Conservation (phyloP, 2,329 filamentous ascomycete genomes). For the Daldinia sp. region DNA sequence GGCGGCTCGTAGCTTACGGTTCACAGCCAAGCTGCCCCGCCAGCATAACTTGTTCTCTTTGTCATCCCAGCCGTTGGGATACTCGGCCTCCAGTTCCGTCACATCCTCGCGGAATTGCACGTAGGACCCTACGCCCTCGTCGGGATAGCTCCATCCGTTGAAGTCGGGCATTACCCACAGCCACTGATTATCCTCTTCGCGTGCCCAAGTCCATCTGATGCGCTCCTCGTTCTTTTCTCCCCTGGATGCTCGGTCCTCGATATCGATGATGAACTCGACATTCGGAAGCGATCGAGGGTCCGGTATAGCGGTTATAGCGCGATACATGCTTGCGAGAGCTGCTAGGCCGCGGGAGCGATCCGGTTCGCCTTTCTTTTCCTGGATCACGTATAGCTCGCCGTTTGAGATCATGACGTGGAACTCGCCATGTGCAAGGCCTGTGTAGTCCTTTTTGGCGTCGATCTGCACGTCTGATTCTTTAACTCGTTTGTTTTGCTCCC, state of each 20-base stretch:
- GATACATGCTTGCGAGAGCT: slow-evolving; percentile 37
- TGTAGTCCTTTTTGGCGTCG: slow-evolving; percentile 26
- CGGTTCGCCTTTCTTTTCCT: slow-evolving; percentile 39
- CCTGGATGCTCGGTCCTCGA: slow-evolving; percentile 35
- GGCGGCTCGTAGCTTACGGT: slow-evolving; percentile 36
- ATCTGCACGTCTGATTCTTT: slow-evolving; percentile 31
- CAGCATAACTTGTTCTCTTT: slow-evolving; percentile 44
- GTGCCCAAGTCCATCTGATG: slow-evolving; percentile 39
- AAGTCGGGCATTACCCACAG: slow-evolving; percentile 41
- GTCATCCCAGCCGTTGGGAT: slow-evolving; percentile 35
- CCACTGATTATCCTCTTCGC: slow-evolving; percentile 35
- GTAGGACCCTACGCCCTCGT: slow-evolving; percentile 38
- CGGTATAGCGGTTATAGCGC: slow-evolving; percentile 35
- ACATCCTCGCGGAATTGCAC: slow-evolving; percentile 39
- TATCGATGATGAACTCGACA: slow-evolving; percentile 39
- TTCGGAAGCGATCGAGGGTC: slow-evolving; percentile 35
- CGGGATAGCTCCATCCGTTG: slow-evolving; percentile 39
- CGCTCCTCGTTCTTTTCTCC: slow-evolving; percentile 32
- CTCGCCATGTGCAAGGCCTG: slow-evolving; percentile 34
- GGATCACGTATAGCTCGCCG: slow-evolving; percentile 37
- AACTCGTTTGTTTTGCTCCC: slow-evolving; percentile 24
- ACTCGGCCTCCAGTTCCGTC: slow-evolving; percentile 31
- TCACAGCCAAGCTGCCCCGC: slow-evolving; percentile 46
- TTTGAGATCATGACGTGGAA: slow-evolving; percentile 38
- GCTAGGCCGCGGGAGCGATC: slow-evolving; percentile 40